Evolutionary conservation across 305 asterid genomes (phyloP).

Genomic region (Euphrasia arctica): DNA sequence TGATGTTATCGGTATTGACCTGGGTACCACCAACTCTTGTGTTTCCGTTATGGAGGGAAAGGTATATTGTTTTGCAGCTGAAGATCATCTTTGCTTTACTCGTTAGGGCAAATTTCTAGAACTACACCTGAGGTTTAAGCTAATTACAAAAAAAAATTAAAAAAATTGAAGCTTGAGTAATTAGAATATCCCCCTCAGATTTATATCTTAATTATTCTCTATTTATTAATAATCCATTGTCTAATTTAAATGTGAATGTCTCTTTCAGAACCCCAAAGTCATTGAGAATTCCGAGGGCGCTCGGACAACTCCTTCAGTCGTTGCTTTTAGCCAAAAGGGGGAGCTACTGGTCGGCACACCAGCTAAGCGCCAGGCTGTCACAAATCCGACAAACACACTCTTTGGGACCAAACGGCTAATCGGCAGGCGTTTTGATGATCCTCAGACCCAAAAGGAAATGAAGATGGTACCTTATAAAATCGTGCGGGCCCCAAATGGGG

Average conservation of each 20-base stretch:
- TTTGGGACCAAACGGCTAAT: conserved; percentile 54
- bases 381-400: conserved; percentile 48
- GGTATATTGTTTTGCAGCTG: conserved; percentile 27
- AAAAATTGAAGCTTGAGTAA: too few relatives aligned
- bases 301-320: conserved; percentile 48
- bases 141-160: too few relatives aligned
- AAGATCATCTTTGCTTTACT: background rate
- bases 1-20: conserved; percentile 59
- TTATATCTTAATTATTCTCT: background rate
- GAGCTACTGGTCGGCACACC: conserved; percentile 55
- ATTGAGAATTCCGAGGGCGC: background rate
- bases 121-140: too few relatives aligned
- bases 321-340: conserved; percentile 52
- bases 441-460: conserved; percentile 57
- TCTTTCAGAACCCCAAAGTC: conserved; percentile 24
- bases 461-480: conserved; percentile 47
- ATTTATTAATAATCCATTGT: background rate
- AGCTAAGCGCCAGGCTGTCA: conserved; percentile 57
- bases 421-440: conserved; percentile 53
- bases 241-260: background rate
- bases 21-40: conserved; percentile 27
- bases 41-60: conserved; percentile 53
- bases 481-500: background rate
- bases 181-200: too few relatives aligned
- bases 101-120: background rate